Percentiles rank a stretch among this genome's conserved stretches.
These are phyloP conservation scores for Tardiomyces digboiensis DNA, from an alignment of 1,139 yeast species.

Conservation along the genomic window DNA sequence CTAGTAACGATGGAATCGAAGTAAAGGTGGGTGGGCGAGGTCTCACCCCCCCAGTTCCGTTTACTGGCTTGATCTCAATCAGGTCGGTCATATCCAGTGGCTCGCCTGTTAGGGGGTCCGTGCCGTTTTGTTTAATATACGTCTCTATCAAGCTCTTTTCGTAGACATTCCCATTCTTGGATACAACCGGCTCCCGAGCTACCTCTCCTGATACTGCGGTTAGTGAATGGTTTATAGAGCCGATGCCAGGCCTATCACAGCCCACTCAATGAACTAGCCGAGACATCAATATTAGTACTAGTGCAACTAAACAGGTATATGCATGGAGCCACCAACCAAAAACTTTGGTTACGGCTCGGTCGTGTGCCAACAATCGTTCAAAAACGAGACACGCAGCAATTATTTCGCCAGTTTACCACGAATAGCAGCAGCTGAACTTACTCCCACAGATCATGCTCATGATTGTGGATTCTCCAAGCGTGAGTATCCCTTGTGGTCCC, in stretches of 20 bases:
- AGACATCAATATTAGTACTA: not conserved
- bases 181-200: constrained; percentile 61
- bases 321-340: no score
- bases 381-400: no score
- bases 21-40: constrained; percentile 45
- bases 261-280: not conserved
- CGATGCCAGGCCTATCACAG: no score
- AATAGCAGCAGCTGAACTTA: no score
- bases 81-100: constrained; percentile 52
- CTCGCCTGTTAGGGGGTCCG: constrained; percentile 69
- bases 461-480: no score
- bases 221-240: not conserved
- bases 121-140: constrained; percentile 54
- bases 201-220: constrained; percentile 51
- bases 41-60: constrained; percentile 21
- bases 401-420: no score
- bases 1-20: constrained; percentile 70
- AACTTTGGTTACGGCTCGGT: no score
- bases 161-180: constrained; percentile 58
- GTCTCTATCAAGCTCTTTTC: constrained; percentile 53
- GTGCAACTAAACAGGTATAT: no score
- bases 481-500: no score
- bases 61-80: constrained; percentile 34
- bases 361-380: no score
- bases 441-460: constrained; percentile 1